Percentiles rank a stretch among this genome's conserved stretches.
Conservation (phyloP, 352 stramenopile species). For the Phytophthora syringae region DNA sequence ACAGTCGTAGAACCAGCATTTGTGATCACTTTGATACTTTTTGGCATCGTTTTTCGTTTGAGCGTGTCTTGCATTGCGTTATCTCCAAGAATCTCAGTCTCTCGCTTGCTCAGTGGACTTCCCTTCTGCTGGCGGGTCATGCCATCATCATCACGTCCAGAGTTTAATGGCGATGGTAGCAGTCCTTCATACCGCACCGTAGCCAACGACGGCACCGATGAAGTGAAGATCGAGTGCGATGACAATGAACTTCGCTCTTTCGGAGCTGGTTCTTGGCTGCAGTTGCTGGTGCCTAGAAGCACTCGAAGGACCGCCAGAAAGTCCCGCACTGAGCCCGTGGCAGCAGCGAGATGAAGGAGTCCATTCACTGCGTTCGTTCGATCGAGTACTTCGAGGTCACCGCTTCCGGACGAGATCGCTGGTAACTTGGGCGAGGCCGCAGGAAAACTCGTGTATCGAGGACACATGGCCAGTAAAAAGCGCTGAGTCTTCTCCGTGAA, state of each 20-base stretch:
- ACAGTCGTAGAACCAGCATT: conserved; percentile 8
- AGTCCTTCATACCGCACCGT: conserved; percentile 24
- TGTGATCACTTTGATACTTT: conserved; percentile 32
- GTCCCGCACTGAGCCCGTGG: conserved; percentile 55
- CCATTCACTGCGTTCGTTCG: conserved; percentile 60
- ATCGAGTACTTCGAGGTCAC: conserved; percentile 42
- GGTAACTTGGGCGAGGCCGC: conserved; percentile 44
- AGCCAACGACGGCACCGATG: conserved; percentile 38
- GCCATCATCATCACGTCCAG: conserved; percentile 18
- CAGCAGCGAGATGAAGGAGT: conserved; percentile 61
- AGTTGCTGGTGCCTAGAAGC: conserved; percentile 50
- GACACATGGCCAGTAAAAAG: conserved; percentile 55
- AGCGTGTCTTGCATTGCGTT: conserved; percentile 24
- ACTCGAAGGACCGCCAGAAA: conserved; percentile 65
- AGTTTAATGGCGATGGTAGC: conserved; percentile 10
- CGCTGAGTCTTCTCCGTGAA: conserved; percentile 51
- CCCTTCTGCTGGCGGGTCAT: conserved; percentile 3
- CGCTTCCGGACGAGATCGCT: conserved; percentile 22
- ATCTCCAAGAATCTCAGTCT: conserved; percentile 29
- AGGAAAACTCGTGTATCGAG: conserved; percentile 17
- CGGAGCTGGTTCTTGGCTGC: background rate
- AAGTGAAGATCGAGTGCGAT: conserved; percentile 27
- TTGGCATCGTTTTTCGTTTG: conserved; percentile 43
- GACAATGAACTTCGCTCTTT: conserved; percentile 40
- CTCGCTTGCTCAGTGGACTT: conserved; percentile 19